Evolutionary conservation across 441 rosid genomes (phyloP), one percentile per base, ranked within the genome.

Genomic region (Euphorbia corollata): DNA sequence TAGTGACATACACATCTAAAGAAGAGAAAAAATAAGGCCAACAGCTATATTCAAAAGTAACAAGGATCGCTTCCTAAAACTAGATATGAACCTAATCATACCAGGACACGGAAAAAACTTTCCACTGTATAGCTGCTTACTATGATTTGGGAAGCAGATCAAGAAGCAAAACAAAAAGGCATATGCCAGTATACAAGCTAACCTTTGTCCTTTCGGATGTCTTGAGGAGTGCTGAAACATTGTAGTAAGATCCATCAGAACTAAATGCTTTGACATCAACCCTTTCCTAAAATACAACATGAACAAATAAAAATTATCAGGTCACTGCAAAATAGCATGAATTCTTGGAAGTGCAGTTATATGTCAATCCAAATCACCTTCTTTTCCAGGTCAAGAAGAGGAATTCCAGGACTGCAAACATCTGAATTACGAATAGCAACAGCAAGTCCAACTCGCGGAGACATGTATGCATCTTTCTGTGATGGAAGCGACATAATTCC

Each of bases 151-250:
- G 39, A 43, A 4, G 39, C 27, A 19, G 47, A 59, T 11, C 43
- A 19, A 62, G 9, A 24, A 61, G 45, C 32, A 32, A 11, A 69
- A 48, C 15, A 7, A 34, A 60, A 73, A 69, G 6, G 13, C 63
- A 66, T 70, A 60, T 27, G 36, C 71, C 60, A 70, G 64, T 69
- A 53, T 54, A 71, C 45, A 64, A 71, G 47, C 63, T 67, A 74
- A 96, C 99, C 99, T 96, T 96, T 67, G 99, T 96, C 84, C 98
- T 86, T 78, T 92, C 96, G 7, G 94, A 89, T 71, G 97, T 87
- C 96, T 92, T 90, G 76, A 96, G 71, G 60, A 81, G 64, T 63
- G 92, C 96, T 55, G 99, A 89, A 78, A 96, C 91, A 82, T 80
- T 92, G 85, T 84, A 87, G 81, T 92, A 96, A 57, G 87, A 86